phyloP scores from a whole-genome alignment of 2,329 filamentous ascomycete genomes.

The Colletotrichum sp. region DNA sequence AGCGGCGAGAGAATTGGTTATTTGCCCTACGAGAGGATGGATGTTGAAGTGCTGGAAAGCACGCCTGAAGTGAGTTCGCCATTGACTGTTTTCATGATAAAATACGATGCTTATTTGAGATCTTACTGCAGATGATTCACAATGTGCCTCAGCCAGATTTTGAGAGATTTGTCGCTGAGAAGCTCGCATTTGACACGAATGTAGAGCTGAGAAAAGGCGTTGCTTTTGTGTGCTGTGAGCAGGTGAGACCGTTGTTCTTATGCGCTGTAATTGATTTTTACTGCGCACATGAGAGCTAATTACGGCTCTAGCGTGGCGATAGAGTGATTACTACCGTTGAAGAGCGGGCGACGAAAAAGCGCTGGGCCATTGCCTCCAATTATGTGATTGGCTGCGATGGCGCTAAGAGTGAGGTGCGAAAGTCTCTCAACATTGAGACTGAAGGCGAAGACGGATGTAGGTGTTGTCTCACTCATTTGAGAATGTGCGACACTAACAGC shows the following conservation, averaged over 20 bases:
- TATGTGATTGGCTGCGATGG: slow-evolving; percentile 43
- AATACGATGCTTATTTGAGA: neutral
- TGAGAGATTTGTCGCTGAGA: slow-evolving; percentile 32
- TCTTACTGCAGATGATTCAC: slow-evolving; percentile 39
- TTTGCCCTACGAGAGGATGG: slow-evolving; percentile 20
- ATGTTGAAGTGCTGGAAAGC: slow-evolving; percentile 4
- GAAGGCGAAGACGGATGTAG: slow-evolving; percentile 48
- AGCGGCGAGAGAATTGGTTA: slow-evolving; percentile 9
- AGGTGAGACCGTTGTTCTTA: slow-evolving; percentile 26
- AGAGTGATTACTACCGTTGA: slow-evolving; percentile 32
- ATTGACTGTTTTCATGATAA: neutral
- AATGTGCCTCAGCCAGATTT: slow-evolving; percentile 46
- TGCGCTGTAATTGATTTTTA: neutral
- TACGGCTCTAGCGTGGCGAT: slow-evolving; percentile 22
- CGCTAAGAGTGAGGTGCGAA: slow-evolving; percentile 35
- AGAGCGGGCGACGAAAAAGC: slow-evolving; percentile 26
- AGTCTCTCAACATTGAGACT: slow-evolving; percentile 35
- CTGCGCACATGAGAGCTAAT: neutral
- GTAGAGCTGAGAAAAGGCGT: slow-evolving; percentile 35
- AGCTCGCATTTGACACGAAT: slow-evolving; percentile 27
- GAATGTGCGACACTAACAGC: neutral
- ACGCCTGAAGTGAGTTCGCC: slow-evolving; percentile 13
- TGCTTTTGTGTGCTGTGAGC: slow-evolving; percentile 36
- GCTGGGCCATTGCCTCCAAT: slow-evolving; percentile 32
- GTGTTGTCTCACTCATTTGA: neutral